Base-by-base conservation (phyloP, 257 asterid species). In the Solanum peruvianum region DNA sequence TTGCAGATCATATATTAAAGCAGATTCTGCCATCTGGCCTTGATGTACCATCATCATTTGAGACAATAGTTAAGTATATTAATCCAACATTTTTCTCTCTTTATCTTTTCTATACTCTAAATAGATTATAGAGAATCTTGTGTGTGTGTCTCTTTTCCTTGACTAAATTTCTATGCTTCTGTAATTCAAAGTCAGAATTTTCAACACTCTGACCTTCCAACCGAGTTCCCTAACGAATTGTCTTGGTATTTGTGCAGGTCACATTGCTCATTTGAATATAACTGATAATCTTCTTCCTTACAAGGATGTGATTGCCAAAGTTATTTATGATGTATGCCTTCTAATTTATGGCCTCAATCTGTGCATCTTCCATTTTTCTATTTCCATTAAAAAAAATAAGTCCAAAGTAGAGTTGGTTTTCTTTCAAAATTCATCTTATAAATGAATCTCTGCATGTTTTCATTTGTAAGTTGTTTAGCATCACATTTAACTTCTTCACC, bases 21-120 rank as follows among this genome's bases (percentile, higher is more conserved):
- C 96, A 95, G 95, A 93, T 97, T 91, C 92, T 95, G 85, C 99
- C 99, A 29, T 81, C 93, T 86, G 98, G 96, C 85, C 56, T 95
- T 80, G 99, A 94, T 84, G 93, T 94, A 52, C 99, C 98, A 23
- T 94, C 99, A n/a, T 97, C 98, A 44, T 97, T 97, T 88, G 99
- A 95, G 92, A 95, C 98, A 88, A 93, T 97, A 93, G 99, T 94
- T 97, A 94, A 95, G 99, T 97, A 89, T 88, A 87, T 89, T 87
- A 85, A 86, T 84, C 56, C 76, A 75, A 41, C 78, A 62, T 67
- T 66, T 62, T 25, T 52, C 67, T 12, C 72, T 49, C 44, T 56
- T 33, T 62, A 58, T 69, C 27, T 78, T 69, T 70, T 11, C 27
- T 37, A 11, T 13, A 21, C 83, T 49, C 37, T 83, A 29, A 9